Conservation (phyloP, 495 filamentous ascomycete species). For the Aspergillus hancockii region DNA sequence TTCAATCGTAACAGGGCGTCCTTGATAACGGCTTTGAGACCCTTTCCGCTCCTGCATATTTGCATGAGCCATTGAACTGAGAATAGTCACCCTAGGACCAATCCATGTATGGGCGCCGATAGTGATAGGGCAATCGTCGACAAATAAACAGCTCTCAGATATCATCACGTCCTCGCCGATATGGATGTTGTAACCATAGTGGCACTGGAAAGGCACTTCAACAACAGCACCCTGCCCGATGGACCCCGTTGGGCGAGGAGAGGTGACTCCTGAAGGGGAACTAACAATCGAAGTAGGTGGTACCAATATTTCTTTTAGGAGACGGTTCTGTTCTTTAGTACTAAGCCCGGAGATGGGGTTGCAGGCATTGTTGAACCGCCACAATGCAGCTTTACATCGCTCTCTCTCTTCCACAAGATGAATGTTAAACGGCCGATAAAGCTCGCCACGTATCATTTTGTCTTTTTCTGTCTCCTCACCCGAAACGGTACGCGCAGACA, state of each 20-base stretch:
- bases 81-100: constrained; percentile 85
- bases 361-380: constrained; percentile 85
- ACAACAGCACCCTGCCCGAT: constrained; percentile 78
- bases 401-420: constrained; percentile 85
- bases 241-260: constrained; percentile 46
- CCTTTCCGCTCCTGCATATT: constrained; percentile 77
- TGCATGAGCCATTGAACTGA: constrained; percentile 71
- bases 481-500: constrained; percentile 34
- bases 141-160: constrained; percentile 81
- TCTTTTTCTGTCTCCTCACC: constrained; percentile 76
- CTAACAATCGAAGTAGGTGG: constrained; percentile 43
- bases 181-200: constrained; percentile 93
- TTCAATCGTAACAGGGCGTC: constrained; percentile 74
- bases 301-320: constrained; percentile 73
- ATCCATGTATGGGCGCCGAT: constrained; percentile 81
- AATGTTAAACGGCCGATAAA: constrained; percentile 75
- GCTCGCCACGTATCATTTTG: constrained; percentile 86
- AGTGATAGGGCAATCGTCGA: constrained; percentile 71
- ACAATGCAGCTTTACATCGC: constrained; percentile 79
- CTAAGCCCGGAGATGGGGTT: constrained; percentile 77
- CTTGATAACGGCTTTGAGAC: constrained; percentile 69
- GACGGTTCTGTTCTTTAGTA: constrained; percentile 73
- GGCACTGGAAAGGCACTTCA: constrained; percentile 88
- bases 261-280: constrained; percentile 47
- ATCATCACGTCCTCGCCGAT: constrained; percentile 88